phyloP scores from a whole-genome alignment of 2,329 filamentous ascomycete genomes.

The Didymella pomorum region DNA sequence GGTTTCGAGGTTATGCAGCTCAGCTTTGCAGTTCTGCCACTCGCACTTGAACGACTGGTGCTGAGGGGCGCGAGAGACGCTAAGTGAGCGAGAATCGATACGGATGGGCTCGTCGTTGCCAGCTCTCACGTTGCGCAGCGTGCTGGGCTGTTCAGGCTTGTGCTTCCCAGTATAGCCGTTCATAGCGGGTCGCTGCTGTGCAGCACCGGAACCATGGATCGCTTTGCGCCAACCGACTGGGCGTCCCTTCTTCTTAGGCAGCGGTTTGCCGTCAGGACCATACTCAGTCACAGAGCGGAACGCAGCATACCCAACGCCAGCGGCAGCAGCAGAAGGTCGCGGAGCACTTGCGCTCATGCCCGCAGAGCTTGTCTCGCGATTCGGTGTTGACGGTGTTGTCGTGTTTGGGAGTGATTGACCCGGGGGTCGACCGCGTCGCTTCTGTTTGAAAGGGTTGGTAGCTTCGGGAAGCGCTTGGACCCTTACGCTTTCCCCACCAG shows the following conservation, averaged over 20 bases:
- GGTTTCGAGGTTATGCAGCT: conserved; percentile 69
- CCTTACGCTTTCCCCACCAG: conserved; percentile 35
- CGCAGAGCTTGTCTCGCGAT: conserved; percentile 21
- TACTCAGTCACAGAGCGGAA: conserved; percentile 47
- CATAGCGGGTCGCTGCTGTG: conserved; percentile 34
- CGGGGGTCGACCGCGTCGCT: conserved; percentile 49
- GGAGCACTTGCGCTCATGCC: conserved; percentile 41
- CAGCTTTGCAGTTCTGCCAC: conserved; percentile 65
- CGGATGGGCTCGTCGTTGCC: conserved; percentile 30
- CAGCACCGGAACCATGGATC: conserved; percentile 52
- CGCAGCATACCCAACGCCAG: conserved; percentile 53
- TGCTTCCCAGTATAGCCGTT: conserved; percentile 27
- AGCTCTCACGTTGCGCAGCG: conserved; percentile 34
- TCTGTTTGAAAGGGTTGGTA: conserved; percentile 45
- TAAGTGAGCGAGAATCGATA: conserved; percentile 46
- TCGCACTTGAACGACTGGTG: conserved; percentile 63
- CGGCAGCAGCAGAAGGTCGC: conserved; percentile 15
- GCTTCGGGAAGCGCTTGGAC: conserved; percentile 40
- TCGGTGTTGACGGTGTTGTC: conserved; percentile 28
- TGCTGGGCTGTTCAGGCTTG: conserved; percentile 36
- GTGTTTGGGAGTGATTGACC: conserved; percentile 39
- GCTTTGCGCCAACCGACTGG: conserved; percentile 60
- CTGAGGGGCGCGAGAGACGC: conserved; percentile 37
- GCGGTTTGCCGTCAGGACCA: conserved; percentile 46
- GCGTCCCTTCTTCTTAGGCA: conserved; percentile 57